These are phyloP conservation scores for Melanomma pulvis-pyrius DNA, from an alignment of 495 filamentous ascomycete genomes.

Conservation along the genomic window DNA sequence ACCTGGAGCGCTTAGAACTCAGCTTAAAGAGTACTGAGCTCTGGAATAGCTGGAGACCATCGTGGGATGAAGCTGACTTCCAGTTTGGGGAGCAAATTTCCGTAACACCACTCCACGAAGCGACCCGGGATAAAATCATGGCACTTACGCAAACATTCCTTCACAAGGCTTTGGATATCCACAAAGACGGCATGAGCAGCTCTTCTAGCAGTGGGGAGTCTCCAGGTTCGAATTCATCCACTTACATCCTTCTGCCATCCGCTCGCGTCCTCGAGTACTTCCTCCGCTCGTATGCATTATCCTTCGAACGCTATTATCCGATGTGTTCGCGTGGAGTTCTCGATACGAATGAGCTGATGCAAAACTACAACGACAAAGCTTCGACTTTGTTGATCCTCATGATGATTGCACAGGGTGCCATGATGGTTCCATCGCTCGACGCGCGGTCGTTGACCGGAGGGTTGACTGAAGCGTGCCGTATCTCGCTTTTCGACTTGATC, in stretches of 20 bases:
- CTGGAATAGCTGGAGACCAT: constrained; percentile 53
- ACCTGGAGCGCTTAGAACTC: constrained; percentile 61
- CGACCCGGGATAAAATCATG: constrained; percentile 63
- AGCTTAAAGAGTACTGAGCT: constrained; percentile 48
- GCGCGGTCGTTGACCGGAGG: constrained; percentile 63
- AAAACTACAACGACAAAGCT: constrained; percentile 55
- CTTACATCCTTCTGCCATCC: constrained; percentile 62
- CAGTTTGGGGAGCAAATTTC: constrained; percentile 53
- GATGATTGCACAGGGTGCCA: constrained; percentile 68
- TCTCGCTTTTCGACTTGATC: constrained; percentile 65
- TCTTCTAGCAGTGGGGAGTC: constrained; percentile 46
- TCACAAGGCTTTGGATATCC: constrained; percentile 64
- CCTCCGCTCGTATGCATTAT: constrained; percentile 61
- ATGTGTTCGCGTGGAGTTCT: constrained; percentile 55
- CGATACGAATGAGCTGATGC: constrained; percentile 63
- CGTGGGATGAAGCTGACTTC: constrained; percentile 53
- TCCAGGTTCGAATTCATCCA: constrained; percentile 49
- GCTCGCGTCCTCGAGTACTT: constrained; percentile 63
- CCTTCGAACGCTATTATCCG: constrained; percentile 61
- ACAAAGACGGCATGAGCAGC: constrained; percentile 46
- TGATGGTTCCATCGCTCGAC: constrained; percentile 58
- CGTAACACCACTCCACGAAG: constrained; percentile 45
- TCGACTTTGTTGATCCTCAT: constrained; percentile 62
- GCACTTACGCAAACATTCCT: constrained; percentile 66
- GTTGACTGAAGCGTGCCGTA: constrained; percentile 65